Conservation (phyloP, 768 basidiomycete genomes). For the Gloeophyllum trabeum region DNA sequence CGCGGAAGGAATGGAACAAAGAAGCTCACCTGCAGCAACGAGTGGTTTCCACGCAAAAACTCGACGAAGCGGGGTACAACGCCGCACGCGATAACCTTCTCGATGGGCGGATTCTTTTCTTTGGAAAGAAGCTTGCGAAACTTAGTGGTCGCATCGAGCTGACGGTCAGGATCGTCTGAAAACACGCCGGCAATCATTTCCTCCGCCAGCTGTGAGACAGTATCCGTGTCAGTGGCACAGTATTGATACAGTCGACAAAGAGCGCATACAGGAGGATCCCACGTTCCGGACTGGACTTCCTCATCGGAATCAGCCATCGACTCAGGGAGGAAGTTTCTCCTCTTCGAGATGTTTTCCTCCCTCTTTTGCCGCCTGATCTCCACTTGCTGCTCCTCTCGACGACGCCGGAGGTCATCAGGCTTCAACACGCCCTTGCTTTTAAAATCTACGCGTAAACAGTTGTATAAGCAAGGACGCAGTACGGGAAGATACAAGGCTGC, state of each 20-base stretch:
- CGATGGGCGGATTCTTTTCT: conserved; percentile 99
- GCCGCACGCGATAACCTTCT: conserved; percentile 94
- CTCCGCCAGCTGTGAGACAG: conserved; percentile 54
- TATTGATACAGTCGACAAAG: conserved; percentile 5
- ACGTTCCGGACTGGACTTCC: conserved; percentile 54
- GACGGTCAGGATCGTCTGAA: conserved; percentile 82
- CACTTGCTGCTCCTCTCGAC: conserved; percentile 97
- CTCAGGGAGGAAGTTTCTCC: conserved; percentile 83
- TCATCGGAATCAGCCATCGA: conserved; percentile 83
- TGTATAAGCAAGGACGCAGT: conserved; percentile 19
- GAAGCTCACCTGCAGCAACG: conserved; percentile 68
- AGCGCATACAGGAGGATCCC: conserved; percentile 67
- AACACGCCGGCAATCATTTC: conserved; percentile 94
- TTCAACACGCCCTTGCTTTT: conserved; percentile 87
- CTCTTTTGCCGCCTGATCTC: conserved; percentile 98
- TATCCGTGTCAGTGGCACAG: conserved; percentile 2
- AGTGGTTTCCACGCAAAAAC: conserved; percentile 71
- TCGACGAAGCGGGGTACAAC: conserved; percentile 97
- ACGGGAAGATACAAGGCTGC: conserved; percentile 10
- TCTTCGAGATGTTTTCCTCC: conserved; percentile 97
- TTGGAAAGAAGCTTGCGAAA: conserved; percentile 98
- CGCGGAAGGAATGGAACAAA: conserved; percentile 1
- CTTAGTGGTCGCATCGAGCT: conserved; percentile 94
- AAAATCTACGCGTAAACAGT: conserved; percentile 46
- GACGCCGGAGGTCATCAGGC: conserved; percentile 87